Conservation (phyloP, 305 asterid genomes). For the Fraxinus floribunda region DNA sequence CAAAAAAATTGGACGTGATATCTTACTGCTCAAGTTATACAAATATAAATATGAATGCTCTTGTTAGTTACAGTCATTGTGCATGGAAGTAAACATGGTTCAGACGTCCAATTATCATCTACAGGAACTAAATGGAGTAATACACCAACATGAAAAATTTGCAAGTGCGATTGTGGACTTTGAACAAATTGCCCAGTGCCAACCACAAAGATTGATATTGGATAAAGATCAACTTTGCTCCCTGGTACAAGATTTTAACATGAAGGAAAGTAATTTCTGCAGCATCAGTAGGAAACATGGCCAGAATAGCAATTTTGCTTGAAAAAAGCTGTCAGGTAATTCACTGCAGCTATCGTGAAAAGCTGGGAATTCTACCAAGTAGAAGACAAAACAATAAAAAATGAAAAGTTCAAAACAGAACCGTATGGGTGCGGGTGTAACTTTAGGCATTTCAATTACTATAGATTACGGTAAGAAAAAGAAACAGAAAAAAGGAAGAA, state of each 20-base stretch:
- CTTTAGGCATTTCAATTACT: conserved; percentile 8
- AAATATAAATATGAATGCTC: not conserved
- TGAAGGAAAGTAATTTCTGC: conserved; percentile 4
- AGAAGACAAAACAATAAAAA: not conserved
- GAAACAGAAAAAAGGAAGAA: not conserved
- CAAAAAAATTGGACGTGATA: conserved; percentile 16
- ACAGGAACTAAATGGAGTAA: conserved; percentile 4
- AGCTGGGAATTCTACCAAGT: conserved; percentile 11
- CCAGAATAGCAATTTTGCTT: not conserved
- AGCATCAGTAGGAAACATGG: conserved; percentile 5
- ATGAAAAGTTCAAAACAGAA: not conserved
- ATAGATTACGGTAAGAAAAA: conserved; percentile 5
- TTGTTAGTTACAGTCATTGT: not conserved
- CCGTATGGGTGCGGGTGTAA: conserved; percentile 6
- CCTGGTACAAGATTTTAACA: not conserved
- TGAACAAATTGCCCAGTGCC: conserved; percentile 3
- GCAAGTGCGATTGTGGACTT: not conserved
- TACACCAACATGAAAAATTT: conserved; percentile 7
- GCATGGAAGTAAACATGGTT: not conserved
- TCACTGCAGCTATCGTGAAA: not conserved
- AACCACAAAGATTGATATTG: conserved; percentile 9
- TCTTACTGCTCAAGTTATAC: not conserved
- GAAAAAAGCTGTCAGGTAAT: not conserved
- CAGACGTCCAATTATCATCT: not conserved
- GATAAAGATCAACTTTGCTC: not conserved